phyloP scores from a whole-genome alignment of 441 rosid species.

The Gossypium aridum region DNA sequence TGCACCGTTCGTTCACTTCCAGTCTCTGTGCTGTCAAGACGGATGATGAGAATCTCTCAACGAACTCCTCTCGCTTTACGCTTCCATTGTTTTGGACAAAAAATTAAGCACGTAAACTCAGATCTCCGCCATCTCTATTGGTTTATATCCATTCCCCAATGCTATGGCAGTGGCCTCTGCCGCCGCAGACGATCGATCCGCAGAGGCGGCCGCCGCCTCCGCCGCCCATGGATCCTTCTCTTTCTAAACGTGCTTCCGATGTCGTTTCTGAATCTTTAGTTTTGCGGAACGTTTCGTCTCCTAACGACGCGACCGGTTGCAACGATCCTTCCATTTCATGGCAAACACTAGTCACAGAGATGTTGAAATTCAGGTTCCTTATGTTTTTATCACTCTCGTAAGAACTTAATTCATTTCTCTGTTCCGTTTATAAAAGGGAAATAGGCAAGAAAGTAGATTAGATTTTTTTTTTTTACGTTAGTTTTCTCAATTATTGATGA shows the following conservation, averaged over 20 bases:
- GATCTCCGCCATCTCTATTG: slow-evolving; percentile 14
- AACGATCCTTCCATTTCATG: slow-evolving; percentile 38
- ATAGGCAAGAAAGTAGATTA: background rate
- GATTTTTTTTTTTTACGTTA: background rate
- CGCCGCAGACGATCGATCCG: slow-evolving; percentile 27
- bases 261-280: slow-evolving; percentile 28
- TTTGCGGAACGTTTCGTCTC: slow-evolving; percentile 24
- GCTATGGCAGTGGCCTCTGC: slow-evolving; percentile 52
- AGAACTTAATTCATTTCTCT: background rate
- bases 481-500: background rate
- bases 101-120: background rate
- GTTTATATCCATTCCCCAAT: background rate
- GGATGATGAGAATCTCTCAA: slow-evolving; percentile 18
- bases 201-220: slow-evolving; percentile 11
- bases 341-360: slow-evolving; percentile 33
- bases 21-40: slow-evolving; percentile 20
- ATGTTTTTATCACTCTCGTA: background rate
- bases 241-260: slow-evolving; percentile 32
- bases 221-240: slow-evolving; percentile 27
- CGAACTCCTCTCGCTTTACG: slow-evolving; percentile 14
- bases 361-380: slow-evolving; percentile 49
- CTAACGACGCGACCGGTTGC: slow-evolving; percentile 48
- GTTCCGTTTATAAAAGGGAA: background rate
- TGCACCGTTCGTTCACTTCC: background rate
- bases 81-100: background rate